Base-by-base conservation (phyloP, 352 stramenopile genomes). In the Globisporangium acanthophoron region DNA sequence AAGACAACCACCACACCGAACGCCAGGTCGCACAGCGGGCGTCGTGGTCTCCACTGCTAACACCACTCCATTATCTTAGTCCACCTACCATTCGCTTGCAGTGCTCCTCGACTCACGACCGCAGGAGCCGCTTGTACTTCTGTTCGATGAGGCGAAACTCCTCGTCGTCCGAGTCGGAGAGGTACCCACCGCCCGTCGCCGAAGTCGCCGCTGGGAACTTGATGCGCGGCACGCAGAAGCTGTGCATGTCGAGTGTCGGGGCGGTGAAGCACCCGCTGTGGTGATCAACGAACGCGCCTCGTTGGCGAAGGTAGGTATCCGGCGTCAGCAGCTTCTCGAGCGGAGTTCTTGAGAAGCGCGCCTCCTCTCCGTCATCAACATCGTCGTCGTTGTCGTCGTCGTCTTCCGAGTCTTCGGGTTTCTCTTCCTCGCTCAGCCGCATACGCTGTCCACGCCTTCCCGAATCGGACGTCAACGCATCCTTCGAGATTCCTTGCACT, bases 171-270 rank as follows among this genome's bases (percentile, higher is more conserved):
- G 82, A 90, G 60, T 92, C 82, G 5, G 73, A 86, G 0, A 62
- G 43, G 51, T 68, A 54, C 8, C 50, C 35, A 9, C n/a, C 27
- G 1, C 18, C 29, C 13, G 40, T 15, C 9, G 51, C 39, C 48
- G 50, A 46, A 18, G 59, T 48, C 33, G 85, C 74, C 9, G 29
- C 56, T 5, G 70, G 61, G 67, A 84, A 88, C 47, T 87, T 87
- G 58, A 92, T 92, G 35, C 76, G 80, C 47, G 82, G 82, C n/a
- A 92, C 80, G 39, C 75, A 90, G 24, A 92, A 85, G 59, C 75
- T 87, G 54, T 87, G 75, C 31, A 88, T 66, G 64, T 86, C 76
- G 13, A 70, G 49, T 45, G 76, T 59, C 31, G 73, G 67, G 0
- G 67, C 61, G 7, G 76, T 86, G 70, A 73, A 86, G 56, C 72